Base-by-base conservation (phyloP, 306 rosid genomes). In the Psophocarpus tetragonolobus region DNA sequence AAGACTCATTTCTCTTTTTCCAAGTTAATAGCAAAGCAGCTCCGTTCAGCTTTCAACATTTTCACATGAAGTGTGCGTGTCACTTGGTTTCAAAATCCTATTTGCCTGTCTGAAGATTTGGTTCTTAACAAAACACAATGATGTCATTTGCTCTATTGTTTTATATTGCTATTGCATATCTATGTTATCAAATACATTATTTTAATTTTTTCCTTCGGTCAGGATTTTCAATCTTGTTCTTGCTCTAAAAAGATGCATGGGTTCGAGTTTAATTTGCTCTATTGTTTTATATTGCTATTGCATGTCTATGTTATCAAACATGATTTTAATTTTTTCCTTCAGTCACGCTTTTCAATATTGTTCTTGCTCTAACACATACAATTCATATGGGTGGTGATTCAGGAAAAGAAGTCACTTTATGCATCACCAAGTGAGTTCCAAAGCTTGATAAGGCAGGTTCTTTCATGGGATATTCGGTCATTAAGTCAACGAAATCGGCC, bases 401-500 rank as follows among this genome's bases (percentile, higher is more conserved):
- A 95, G 97, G 96, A 81, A 80, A 88, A 86, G 72, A 85, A 81
- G 53, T 89, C 99, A 45, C 90, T 88, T 73, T 92, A 92, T 74
- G 90, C 90, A 48, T 89, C 99, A 2, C 71, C 91, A 4, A 85
- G 80, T 8, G 92, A 92, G 85, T 88, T 95, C 82, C 92, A 84
- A 84, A 78, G 77, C 82, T 80, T 92, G 79, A 80, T 95, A 80
- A 84, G 64, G 83, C 94, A 95, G 83, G 97, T 95, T 76, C 97
- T 95, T 79, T 89, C 99, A 8, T 92, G 97, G 97, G 99, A 95
- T 87, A 91, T 95, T 47, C 91, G 97, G 38, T 91, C 98, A 29
- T 21, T 87, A 81, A 82, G 93, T 77, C 99, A 95, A 81, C 85
- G 94, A 36, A 95, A 73, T 50, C 87, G 84, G 27, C 96, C 93